A percentile compares a stretch with the other conserved stretches of the same genome.
Evolutionary conservation across 352 stramenopile species (phyloP).

Genomic region (Phytophthora cactorum): DNA sequence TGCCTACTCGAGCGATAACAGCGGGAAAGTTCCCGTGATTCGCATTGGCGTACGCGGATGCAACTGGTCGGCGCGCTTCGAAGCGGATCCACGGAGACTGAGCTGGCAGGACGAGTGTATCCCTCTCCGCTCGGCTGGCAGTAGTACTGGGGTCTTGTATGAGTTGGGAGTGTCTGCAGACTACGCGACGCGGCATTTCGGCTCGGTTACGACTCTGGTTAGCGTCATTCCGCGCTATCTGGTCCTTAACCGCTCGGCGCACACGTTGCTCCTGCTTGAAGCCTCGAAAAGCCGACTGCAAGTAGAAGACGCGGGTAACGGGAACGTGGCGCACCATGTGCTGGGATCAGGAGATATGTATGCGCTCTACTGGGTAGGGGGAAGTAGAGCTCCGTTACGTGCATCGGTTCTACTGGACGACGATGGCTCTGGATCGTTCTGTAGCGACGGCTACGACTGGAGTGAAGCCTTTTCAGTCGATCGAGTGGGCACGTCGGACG

Average conservation of each 20-base stretch:
- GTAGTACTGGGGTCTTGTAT: slow-evolving; percentile 58
- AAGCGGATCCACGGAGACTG: slow-evolving; percentile 69
- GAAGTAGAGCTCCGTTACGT: slow-evolving; percentile 53
- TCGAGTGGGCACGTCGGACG: slow-evolving; percentile 44
- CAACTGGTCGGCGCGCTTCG: slow-evolving; percentile 77
- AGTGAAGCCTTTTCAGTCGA: slow-evolving; percentile 65
- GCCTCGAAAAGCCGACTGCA: slow-evolving; percentile 33
- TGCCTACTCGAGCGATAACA: slow-evolving; percentile 60
- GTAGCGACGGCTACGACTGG: slow-evolving; percentile 67
- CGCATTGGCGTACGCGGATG: slow-evolving; percentile 61
- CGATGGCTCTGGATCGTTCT: slow-evolving; percentile 24
- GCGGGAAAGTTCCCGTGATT: slow-evolving; percentile 50
- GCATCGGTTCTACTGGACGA: slow-evolving; percentile 60
- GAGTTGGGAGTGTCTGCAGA: slow-evolving; percentile 85
- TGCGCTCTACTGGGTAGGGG: slow-evolving; percentile 79
- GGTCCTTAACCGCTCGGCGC: slow-evolving; percentile 65
- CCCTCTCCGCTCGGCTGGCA: slow-evolving; percentile 47
- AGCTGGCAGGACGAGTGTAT: slow-evolving; percentile 90
- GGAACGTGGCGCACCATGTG: slow-evolving; percentile 76
- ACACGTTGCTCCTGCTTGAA: slow-evolving; percentile 78
- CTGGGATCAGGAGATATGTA: slow-evolving; percentile 75
- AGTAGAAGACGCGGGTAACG: slow-evolving; percentile 33
- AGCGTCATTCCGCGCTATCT: slow-evolving; percentile 86
- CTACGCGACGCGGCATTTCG: slow-evolving; percentile 83
- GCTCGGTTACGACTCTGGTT: slow-evolving; percentile 83